Conservation (phyloP, 768 basidiomycete genomes). For the Mycena sanguinolenta region DNA sequence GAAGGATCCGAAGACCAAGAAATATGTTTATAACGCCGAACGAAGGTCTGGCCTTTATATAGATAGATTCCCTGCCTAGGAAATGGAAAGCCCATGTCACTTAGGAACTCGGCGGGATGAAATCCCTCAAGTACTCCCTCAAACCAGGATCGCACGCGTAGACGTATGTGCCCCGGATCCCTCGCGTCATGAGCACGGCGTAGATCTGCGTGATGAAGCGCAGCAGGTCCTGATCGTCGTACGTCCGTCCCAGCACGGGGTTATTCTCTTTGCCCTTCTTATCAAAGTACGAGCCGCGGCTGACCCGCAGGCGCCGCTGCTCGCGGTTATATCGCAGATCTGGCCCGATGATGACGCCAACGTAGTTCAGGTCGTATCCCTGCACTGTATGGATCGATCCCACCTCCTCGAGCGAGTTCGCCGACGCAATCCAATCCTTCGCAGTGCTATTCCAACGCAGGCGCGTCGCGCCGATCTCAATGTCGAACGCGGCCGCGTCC, state of each 20-base stretch:
- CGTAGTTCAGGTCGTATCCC: too few species aligned
- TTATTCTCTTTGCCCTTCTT: constrained; percentile 4
- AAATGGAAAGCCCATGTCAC: constrained; percentile 28
- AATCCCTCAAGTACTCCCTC: constrained; percentile 31
- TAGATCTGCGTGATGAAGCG: constrained; percentile 30
- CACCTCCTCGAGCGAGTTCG: constrained; percentile 29
- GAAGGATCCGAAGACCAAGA: too few species aligned
- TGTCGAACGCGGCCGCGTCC: constrained; percentile 22
- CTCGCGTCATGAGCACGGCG: constrained; percentile 30
- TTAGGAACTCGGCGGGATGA: constrained; percentile 27
- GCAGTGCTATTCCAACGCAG: constrained; percentile 28
- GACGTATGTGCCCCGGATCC: constrained; percentile 29
- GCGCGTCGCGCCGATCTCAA: constrained; percentile 27
- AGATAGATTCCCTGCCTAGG: background rate
- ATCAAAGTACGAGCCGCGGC: too few species aligned
- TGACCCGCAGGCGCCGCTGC: too few species aligned
- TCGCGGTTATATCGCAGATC: too few species aligned
- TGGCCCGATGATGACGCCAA: too few species aligned
- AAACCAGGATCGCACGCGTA: constrained; percentile 30
- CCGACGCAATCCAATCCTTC: constrained; percentile 30
- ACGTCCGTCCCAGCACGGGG: constrained; percentile 25
- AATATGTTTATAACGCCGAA: too few species aligned
- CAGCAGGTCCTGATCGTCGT: constrained; percentile 28
- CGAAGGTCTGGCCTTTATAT: too few species aligned
- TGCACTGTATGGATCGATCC: constrained; percentile 2